Base-by-base conservation (phyloP, 2,329 filamentous ascomycete species). In the Aspergillus sp. region DNA sequence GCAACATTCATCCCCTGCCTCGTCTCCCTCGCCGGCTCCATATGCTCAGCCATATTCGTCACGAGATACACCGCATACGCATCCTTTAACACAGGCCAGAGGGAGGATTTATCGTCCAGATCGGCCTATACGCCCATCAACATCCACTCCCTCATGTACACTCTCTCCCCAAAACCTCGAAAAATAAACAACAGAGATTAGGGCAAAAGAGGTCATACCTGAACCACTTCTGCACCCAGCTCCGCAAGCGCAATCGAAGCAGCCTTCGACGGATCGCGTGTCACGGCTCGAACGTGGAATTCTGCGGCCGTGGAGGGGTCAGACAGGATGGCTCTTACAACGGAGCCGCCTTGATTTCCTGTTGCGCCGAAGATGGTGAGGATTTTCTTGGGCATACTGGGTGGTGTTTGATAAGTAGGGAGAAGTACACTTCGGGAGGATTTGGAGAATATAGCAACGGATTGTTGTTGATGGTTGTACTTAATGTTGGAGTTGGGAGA, bases 311-410 rank as follows among this genome's bases (percentile, higher is more conserved):
- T 74, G 59, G 79, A 74, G 0, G 80, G 72, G 68, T 74, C 73
- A 41, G 65, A 61, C 23, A 82, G 76, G 22, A 82, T 69, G 49
- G 70, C 64, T 22, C 76, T 69, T 49, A 83, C 82, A 46, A 86
- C 77, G 17, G 81, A 82, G 64, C 83, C 83, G 41, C 85, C 85
- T 74, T 88, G 85, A 62, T 81, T 81, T 59, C 85, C 84, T 17
- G 84, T 87, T 51, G 84, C 81, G 34, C 84, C 84, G 64, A 86
- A 82, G 15, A 87, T 77, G 46, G 81, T 82, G 71, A 87, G 78
- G 67, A 84, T 75, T 66, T 82, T 61, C 49, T 43, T 57, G 19
- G 57, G 28, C 56, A 58, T 59, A 22, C 28, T 54, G 50, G 9
- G n/a, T 23, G 19, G 8, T 48, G 3, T 38, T 19, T 19, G n/a